Evolutionary conservation across 2,329 filamentous ascomycete species (phyloP).

Genomic region (Fusarium albidum): DNA sequence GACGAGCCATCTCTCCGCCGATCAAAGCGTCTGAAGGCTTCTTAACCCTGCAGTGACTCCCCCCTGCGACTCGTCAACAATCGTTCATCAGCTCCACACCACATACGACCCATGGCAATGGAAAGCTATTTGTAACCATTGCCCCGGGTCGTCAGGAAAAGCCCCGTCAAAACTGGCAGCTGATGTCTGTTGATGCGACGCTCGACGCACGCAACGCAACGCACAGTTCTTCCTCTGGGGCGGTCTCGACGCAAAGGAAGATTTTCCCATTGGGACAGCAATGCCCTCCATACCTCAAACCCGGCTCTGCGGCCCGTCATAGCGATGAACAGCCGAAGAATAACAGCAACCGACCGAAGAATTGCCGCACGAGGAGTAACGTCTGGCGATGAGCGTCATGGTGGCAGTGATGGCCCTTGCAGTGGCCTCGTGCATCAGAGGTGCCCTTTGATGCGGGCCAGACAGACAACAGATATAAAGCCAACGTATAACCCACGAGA

Average conservation of each 20-base stretch:
- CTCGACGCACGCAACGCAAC: constrained; percentile 1
- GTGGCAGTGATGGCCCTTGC: constrained; percentile 17
- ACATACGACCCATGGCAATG: background rate
- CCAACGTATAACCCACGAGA: constrained; percentile 9
- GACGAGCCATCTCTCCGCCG: constrained; percentile 30
- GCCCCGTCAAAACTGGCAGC: constrained; percentile 1
- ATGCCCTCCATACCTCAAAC: constrained; percentile 1
- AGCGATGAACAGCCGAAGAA: constrained; percentile 36
- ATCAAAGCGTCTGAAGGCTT: constrained; percentile 37
- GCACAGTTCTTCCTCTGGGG: background rate
- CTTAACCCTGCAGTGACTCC: constrained; percentile 12
- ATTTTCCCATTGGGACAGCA: constrained; percentile 10
- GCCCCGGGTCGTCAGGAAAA: background rate
- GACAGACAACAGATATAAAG: constrained; percentile 15
- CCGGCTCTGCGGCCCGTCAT: constrained; percentile 36
- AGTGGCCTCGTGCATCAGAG: constrained; percentile 3
- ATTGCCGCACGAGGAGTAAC: constrained; percentile 29
- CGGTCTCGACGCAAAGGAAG: background rate
- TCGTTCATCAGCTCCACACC: background rate
- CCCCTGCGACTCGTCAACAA: background rate
- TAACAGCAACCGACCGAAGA: constrained; percentile 35
- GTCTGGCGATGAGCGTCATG: constrained; percentile 14
- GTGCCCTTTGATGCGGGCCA: constrained; percentile 9
- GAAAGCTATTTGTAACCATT: background rate
- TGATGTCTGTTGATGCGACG: background rate